These are phyloP conservation scores for Trichosporon coremiiforme DNA, from an alignment of 1,284 basidiomycete genomes.

Conservation along the genomic window DNA sequence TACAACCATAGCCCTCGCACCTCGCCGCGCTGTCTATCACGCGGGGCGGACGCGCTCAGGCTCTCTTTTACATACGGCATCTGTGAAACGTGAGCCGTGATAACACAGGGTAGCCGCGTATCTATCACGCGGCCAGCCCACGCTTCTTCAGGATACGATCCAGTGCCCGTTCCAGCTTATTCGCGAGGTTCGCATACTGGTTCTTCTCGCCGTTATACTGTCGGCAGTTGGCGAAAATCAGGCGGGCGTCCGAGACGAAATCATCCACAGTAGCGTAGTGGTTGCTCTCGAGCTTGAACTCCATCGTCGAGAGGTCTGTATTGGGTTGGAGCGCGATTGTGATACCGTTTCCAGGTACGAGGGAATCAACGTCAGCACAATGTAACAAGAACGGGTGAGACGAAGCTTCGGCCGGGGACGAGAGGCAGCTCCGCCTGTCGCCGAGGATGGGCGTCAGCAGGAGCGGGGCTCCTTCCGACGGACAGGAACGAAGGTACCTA, in stretches of 20 bases:
- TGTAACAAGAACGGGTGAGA: background rate
- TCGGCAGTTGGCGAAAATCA: constrained; percentile 90
- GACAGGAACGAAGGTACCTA: background rate
- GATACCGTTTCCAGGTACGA: constrained; percentile 14
- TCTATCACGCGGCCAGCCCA: constrained; percentile 1
- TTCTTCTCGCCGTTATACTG: constrained; percentile 84
- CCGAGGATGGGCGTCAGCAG: background rate
- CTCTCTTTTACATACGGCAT: background rate
- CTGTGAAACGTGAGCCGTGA: background rate
- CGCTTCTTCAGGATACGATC: constrained; percentile 57
- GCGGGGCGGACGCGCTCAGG: background rate
- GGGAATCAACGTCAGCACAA: background rate
- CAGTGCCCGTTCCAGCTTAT: constrained; percentile 68
- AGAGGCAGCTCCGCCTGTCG: background rate
- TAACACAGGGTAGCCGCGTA: background rate
- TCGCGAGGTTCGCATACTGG: constrained; percentile 83
- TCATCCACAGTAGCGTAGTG: constrained; percentile 73
- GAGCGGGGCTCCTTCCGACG: background rate
- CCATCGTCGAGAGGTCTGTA: constrained; percentile 87
- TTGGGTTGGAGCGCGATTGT: background rate
- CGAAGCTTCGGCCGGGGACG: background rate
- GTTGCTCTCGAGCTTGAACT: constrained; percentile 80
- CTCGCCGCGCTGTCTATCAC: background rate
- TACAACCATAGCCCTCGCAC: background rate
- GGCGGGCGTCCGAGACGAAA: constrained; percentile 76